phyloP scores from a whole-genome alignment of 2,329 filamentous ascomycete genomes.

The Aspergillus udagawae region DNA sequence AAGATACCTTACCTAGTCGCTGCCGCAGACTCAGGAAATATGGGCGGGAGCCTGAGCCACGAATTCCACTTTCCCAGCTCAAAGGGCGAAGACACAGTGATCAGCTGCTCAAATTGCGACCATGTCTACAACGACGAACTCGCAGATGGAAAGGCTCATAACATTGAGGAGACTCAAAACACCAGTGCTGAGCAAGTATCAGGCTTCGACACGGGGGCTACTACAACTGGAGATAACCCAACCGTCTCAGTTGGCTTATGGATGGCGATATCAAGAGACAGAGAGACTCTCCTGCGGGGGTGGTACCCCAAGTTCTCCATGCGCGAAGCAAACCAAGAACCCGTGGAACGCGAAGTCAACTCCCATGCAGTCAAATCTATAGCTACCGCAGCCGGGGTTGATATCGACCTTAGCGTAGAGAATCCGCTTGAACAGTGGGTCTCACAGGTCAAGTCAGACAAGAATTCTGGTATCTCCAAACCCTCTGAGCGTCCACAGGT shows the following conservation, averaged over 20 bases:
- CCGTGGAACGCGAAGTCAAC: conserved; percentile 46
- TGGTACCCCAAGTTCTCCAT: conserved; percentile 56
- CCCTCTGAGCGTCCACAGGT: conserved; percentile 29
- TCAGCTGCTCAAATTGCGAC: conserved; percentile 68
- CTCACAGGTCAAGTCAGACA: conserved; percentile 29
- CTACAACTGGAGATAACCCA: conserved; percentile 16
- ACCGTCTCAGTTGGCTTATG: conserved; percentile 37
- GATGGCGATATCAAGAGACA: conserved; percentile 50
- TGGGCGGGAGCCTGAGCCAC: conserved; percentile 89
- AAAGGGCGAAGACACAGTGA: conserved; percentile 80
- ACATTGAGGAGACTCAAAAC: conserved; percentile 4
- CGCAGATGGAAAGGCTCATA: conserved; percentile 46
- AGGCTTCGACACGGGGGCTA: conserved; percentile 23
- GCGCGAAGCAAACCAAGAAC: conserved; percentile 26
- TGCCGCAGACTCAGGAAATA: conserved; percentile 89
- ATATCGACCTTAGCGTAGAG: conserved; percentile 68
- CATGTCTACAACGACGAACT: conserved; percentile 87
- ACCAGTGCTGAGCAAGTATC: conserved; percentile 4
- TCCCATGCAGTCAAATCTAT: conserved; percentile 61
- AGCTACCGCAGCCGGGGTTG: conserved; percentile 50
- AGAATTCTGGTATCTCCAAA: conserved; percentile 9
- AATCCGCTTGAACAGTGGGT: conserved; percentile 54
- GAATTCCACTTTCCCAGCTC: conserved; percentile 83
- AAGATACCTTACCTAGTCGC: conserved; percentile 81
- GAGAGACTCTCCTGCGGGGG: conserved; percentile 63